Evolutionary conservation across 176 grass and related monocot species (phyloP).

Genomic region (Alloteropsis semialata): DNA sequence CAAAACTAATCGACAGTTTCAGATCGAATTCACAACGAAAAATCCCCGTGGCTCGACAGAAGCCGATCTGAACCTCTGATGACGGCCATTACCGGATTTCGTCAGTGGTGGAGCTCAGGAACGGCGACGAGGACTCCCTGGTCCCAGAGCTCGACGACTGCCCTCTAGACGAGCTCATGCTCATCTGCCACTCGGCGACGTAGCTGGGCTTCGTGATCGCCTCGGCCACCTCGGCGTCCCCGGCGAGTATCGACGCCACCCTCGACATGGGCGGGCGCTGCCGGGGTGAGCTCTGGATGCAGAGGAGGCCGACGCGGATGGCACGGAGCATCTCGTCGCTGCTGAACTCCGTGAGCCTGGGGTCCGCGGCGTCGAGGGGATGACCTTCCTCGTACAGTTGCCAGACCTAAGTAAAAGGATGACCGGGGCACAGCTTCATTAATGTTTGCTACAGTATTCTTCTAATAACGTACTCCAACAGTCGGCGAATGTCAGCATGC

Average conservation of each 20-base stretch:
- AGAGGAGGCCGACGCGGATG: constrained; percentile 56
- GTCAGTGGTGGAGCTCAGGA: constrained; percentile 23
- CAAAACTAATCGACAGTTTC: too few relatives aligned
- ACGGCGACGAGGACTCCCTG: not conserved
- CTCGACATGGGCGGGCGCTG: constrained; percentile 68
- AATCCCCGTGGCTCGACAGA: too few relatives aligned
- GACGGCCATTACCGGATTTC: constrained; percentile 31
- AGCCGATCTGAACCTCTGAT: not conserved
- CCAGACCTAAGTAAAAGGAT: constrained; percentile 43
- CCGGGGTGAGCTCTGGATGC: constrained; percentile 56
- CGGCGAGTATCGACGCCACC: constrained; percentile 52
- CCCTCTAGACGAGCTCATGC: not conserved
- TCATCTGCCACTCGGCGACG: constrained; percentile 68
- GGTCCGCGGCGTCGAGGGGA: constrained; percentile 46
- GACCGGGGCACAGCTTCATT: too few relatives aligned
- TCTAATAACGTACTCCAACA: too few relatives aligned
- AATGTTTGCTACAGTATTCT: too few relatives aligned
- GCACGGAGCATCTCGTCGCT: constrained; percentile 34
- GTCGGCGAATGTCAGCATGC: too few relatives aligned
- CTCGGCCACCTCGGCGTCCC: constrained; percentile 25
- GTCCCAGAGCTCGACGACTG: not conserved
- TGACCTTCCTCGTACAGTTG: constrained; percentile 47
- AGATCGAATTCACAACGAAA: too few relatives aligned
- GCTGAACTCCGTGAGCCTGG: constrained; percentile 32
- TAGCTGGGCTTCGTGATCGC: constrained; percentile 54